Evolutionary conservation across 139 green algal genomes (phyloP), one percentile per base, ranked within the genome.

Genomic region (Chlamydomonas asymmetrica): DNA sequence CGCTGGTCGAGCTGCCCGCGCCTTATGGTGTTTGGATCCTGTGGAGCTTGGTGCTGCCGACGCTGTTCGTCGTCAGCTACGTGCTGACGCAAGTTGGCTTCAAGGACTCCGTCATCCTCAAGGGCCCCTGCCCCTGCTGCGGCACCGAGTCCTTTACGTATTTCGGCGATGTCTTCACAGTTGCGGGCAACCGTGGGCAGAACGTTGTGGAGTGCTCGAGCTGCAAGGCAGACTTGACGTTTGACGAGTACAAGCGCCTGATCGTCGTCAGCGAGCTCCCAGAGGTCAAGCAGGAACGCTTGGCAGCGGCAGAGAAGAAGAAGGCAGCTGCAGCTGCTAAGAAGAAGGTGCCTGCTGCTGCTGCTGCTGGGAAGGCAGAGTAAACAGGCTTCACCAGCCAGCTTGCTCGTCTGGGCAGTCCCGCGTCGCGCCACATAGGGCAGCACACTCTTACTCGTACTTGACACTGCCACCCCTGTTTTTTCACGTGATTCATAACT

Each of bases 81-180:
- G 77, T 80, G 56, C 60, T 97, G 27, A 98, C 93, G 40, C 95
- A 94, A 80, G 52, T 96, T 13, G 83, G 91, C 8, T 92, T 98
- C 63, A 90, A 84, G 79, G 91, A 97, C 73, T 79, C 74, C 39
- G 60, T 96, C 38, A 92, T 97, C 63, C 82, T 97, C 8, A 93
- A 89, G 81, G 84, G 69, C 1, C 76, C 82, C 23, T 97, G 93
- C 87, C 92, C 93, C 64, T 92, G 91, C 76, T 97, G 93, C 79
- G 84, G 85, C 61, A 82, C 84, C 0, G 70, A 90, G 29, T 92
- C 88, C 75, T 84, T 79, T 63, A 88, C 87, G 8, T 97, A 95
- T 83, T 97, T 97, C 83, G 93, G 93, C 0, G 90, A 95, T 39
- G 92, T 97, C 32, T 82, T 97, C 37, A 93, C 84, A 0, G 86